phyloP scores from a whole-genome alignment of 176 grass and related monocot species.

The Pontederia paniculata region DNA sequence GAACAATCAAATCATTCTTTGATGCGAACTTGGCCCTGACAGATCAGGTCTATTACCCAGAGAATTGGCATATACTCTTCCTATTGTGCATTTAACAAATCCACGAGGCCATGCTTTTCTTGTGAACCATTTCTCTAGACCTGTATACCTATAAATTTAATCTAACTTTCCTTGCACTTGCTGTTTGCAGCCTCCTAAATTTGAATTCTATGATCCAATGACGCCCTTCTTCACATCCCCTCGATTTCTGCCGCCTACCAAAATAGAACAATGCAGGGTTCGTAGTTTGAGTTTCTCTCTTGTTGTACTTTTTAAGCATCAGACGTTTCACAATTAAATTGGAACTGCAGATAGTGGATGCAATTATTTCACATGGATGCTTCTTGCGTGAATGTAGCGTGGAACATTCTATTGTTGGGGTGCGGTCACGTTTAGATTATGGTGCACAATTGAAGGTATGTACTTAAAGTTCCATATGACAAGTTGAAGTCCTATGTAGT shows the following conservation, averaged over 20 bases:
- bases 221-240: conserved; percentile 62
- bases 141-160: neutral
- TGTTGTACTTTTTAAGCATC: neutral
- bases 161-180: conserved; percentile 16
- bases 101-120: neutral
- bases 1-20: conserved; percentile 79
- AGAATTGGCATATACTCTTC: neutral
- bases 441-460: conserved; percentile 43
- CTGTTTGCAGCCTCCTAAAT: conserved; percentile 40
- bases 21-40: conserved; percentile 71
- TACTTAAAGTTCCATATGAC: neutral
- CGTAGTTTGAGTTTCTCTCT: neutral
- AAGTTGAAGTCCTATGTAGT: neutral
- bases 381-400: conserved; percentile 52
- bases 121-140: neutral
- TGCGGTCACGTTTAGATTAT: conserved; percentile 41
- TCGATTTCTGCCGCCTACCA: conserved; percentile 51
- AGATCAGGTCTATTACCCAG: conserved; percentile 28
- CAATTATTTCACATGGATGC: conserved; percentile 58
- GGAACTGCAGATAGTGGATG: conserved; percentile 30
- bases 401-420: conserved; percentile 48
- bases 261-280: conserved; percentile 59
- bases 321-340: conserved; percentile 10
- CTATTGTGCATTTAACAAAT: too few relatives aligned
- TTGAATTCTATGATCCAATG: conserved; percentile 62